phyloP scores from a whole-genome alignment of 495 filamentous ascomycete genomes.

The Xylaria longipes region DNA sequence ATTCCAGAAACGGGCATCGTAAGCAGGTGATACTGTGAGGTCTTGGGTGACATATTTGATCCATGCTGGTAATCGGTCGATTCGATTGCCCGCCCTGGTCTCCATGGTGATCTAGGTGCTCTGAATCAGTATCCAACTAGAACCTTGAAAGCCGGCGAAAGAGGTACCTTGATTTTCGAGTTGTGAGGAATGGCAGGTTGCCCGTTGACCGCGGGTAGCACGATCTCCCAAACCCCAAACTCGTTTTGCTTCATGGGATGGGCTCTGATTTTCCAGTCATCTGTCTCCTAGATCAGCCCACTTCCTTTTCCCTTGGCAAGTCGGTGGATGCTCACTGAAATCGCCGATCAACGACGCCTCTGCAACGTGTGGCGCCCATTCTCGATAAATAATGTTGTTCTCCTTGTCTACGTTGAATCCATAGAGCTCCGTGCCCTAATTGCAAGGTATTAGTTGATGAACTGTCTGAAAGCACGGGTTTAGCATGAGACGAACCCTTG shows the following conservation, averaged over 20 bases:
- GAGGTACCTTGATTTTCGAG: constrained; percentile 88
- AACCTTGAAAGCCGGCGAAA: constrained; percentile 7
- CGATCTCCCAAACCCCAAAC: constrained; percentile 90
- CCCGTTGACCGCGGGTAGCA: constrained; percentile 73
- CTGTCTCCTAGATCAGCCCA: constrained; percentile 49
- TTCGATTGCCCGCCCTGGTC: constrained; percentile 75
- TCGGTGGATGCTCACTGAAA: constrained; percentile 68
- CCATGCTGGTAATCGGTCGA: constrained; percentile 93
- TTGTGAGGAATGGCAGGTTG: constrained; percentile 85
- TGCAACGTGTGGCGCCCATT: constrained; percentile 93
- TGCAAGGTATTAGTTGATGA: constrained; percentile 27
- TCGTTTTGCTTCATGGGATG: constrained; percentile 84
- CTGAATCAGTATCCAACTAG: constrained; percentile 30
- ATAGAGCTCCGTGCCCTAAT: constrained; percentile 81
- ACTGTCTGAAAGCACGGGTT: background rate
- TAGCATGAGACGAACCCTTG: constrained; percentile 62
- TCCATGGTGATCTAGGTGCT: constrained; percentile 78
- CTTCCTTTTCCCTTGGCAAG: background rate
- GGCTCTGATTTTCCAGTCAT: constrained; percentile 83
- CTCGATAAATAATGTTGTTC: constrained; percentile 86
- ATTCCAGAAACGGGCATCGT: constrained; percentile 98
- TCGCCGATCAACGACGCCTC: constrained; percentile 91
- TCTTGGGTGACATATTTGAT: constrained; percentile 97
- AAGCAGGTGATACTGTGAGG: constrained; percentile 81
- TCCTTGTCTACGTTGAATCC: constrained; percentile 81